Base-by-base conservation (phyloP, 2,329 filamentous ascomycete genomes). In the Penicillium sp. region DNA sequence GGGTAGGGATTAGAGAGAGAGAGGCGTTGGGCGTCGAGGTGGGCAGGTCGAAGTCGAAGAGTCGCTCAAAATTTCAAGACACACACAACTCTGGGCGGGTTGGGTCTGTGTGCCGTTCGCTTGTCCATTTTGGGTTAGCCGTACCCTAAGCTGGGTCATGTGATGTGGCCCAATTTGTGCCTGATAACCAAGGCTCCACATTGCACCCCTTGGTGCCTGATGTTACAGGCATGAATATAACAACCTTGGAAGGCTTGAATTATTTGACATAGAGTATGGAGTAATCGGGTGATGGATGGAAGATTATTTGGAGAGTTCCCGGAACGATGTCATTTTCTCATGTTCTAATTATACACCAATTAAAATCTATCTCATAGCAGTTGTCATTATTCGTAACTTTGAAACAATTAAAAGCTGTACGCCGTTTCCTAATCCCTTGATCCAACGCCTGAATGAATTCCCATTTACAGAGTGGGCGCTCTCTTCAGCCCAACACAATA, bases 401-500 rank as follows among this genome's bases (percentile, higher is more conserved):
- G 52, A 31, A 60, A 49, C 56, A 41, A 44, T 45, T 48, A 34
- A 55, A 45, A 23, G 46, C 43, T 31, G 47, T 53, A 52, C 15
- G 44, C 50, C 46, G 21, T 44, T 34, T 34, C 50, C 53, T 53
- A 50, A 54, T 52, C 50, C 58, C 46, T 49, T 27, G 44, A 48
- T 46, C 50, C 55, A 50, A 60, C 43, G 57, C 59, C 53, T 31
- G 50, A 50, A 52, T 23, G 11, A 41, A 41, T 40, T 44, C 21
- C 36, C 54, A 60, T 59, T 61, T 65, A 74, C 55, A 75, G 63
- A 11, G 75, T 78, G 3, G 76, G 74, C 7, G 72, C 75, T 56
- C 75, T 71, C 66, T 77, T 76, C 65, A 83, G 67, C 6, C 81
- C 81, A 53, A 77, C 73, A 54, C 77, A 85, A 72, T 96, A 96